A percentile compares a stretch with the other conserved stretches of the same genome.
Evolutionary conservation across 495 filamentous ascomycete genomes (phyloP).

Genomic region (Podospora didyma): DNA sequence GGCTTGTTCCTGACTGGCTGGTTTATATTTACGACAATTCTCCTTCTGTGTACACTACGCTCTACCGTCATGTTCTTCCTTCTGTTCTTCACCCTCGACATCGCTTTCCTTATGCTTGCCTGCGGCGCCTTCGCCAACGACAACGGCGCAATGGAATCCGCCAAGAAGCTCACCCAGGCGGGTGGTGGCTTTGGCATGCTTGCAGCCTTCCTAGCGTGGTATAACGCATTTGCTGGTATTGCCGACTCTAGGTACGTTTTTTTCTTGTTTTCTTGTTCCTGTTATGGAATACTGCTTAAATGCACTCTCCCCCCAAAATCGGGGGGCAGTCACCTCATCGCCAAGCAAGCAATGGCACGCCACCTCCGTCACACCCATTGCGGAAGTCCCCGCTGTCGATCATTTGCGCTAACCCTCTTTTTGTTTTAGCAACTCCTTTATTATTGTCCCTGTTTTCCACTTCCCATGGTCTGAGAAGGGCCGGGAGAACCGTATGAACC

Average conservation of each 20-base stretch:
- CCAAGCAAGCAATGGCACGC: slow-evolving; percentile 21
- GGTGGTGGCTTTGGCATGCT: slow-evolving; percentile 86
- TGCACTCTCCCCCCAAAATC: background rate
- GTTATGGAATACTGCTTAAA: background rate
- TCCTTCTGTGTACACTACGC: slow-evolving; percentile 83
- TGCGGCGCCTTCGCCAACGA: slow-evolving; percentile 59
- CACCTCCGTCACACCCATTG: slow-evolving; percentile 20
- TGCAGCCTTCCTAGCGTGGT: slow-evolving; percentile 91
- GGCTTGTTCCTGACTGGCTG: slow-evolving; percentile 88
- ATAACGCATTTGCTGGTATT: slow-evolving; percentile 94
- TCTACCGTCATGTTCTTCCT: slow-evolving; percentile 96
- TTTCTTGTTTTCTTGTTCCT: slow-evolving; percentile 7
- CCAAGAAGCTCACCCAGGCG: slow-evolving; percentile 58
- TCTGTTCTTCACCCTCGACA: slow-evolving; percentile 89
- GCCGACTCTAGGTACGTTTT: slow-evolving; percentile 70
- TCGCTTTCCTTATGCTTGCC: slow-evolving; percentile 86
- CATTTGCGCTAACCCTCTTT: slow-evolving; percentile 7
- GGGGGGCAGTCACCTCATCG: too few species aligned
- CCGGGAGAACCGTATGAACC: slow-evolving; percentile 48
- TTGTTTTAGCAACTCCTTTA: slow-evolving; percentile 72
- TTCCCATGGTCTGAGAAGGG: slow-evolving; percentile 96
- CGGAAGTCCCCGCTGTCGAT: background rate
- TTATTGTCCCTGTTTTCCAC: slow-evolving; percentile 89
- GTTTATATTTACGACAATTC: slow-evolving; percentile 96
- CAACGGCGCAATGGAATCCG: slow-evolving; percentile 22